phyloP scores from a whole-genome alignment of 108 stramenopile genomes.

The Nannochloropsis granulata region DNA sequence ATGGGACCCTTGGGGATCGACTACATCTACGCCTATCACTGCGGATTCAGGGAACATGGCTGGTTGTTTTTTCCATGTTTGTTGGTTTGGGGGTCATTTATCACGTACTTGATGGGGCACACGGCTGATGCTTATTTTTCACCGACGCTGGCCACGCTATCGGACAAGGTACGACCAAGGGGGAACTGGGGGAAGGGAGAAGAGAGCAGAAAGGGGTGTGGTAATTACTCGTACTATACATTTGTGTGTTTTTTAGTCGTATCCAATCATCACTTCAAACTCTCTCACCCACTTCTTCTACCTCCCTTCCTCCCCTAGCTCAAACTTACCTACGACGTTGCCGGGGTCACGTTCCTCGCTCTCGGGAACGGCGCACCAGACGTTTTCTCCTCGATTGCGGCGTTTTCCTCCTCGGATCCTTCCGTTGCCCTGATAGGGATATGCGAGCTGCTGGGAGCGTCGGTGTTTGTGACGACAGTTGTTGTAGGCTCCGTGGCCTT shows the following conservation, averaged over 20 bases:
- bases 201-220: not conserved
- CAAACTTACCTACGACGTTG: constrained; percentile 77
- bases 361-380: constrained; percentile 96
- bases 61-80: not conserved
- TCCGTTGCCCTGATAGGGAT: constrained; percentile 53
- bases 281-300: not conserved
- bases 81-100: constrained; percentile 27
- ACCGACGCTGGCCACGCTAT: constrained; percentile 76
- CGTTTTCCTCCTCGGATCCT: constrained; percentile 36
- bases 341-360: constrained; percentile 84
- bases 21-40: constrained; percentile 3
- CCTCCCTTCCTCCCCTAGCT: constrained; percentile 27
- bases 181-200: not conserved
- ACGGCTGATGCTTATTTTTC: constrained; percentile 92
- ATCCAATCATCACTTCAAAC: not conserved
- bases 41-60: not conserved
- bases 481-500: constrained; percentile 53
- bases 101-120: constrained; percentile 70
- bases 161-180: constrained; percentile 18
- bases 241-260: not conserved
- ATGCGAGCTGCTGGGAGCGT: constrained; percentile 82
- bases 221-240: not conserved
- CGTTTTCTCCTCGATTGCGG: constrained; percentile 71
- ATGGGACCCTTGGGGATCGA: constrained; percentile 1
- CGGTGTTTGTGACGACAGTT: constrained; percentile 70